Conservation (phyloP, 176 grass and related monocot genomes). For the Oryza brachyantha region DNA sequence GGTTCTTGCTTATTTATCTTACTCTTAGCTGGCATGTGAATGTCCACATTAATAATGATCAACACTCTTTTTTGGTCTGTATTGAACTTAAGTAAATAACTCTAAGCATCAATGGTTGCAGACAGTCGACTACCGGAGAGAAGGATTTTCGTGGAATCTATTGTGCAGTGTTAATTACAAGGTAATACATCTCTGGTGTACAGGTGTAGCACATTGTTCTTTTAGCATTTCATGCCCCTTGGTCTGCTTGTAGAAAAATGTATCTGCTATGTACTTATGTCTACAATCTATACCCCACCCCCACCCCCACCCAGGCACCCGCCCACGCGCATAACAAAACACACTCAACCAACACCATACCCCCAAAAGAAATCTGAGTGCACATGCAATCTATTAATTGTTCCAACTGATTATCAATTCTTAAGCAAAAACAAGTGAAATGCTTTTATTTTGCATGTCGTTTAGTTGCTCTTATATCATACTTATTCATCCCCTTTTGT, state of each 20-base stretch:
- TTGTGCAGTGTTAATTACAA: slow-evolving; percentile 54
- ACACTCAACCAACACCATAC: neutral
- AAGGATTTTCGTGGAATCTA: slow-evolving; percentile 64
- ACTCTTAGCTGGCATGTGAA: slow-evolving; percentile 13
- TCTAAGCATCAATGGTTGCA: slow-evolving; percentile 44
- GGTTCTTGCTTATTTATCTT: slow-evolving; percentile 36
- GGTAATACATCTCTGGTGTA: slow-evolving; percentile 37
- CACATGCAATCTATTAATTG: neutral
- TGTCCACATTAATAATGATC: slow-evolving; percentile 19
- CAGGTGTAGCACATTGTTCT: neutral
- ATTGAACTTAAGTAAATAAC: slow-evolving; percentile 30
- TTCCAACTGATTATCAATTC: neutral
- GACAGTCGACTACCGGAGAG: slow-evolving; percentile 35
- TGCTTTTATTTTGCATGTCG: slow-evolving; percentile 9
- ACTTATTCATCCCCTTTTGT: neutral
- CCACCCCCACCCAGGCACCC: no score
- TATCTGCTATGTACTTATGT: neutral
- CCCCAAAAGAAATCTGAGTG: neutral
- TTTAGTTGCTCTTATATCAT: neutral
- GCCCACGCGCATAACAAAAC: neutral
- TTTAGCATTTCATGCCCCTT: slow-evolving; percentile 18
- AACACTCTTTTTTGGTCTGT: slow-evolving; percentile 2
- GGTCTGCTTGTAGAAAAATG: slow-evolving; percentile 19
- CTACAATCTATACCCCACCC: neutral
- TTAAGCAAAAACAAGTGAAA: neutral